Percentiles rank a stretch among this genome's conserved stretches.
Conservation (phyloP, 2,329 filamentous ascomycete species). For the Exserohilum rostratum region DNA sequence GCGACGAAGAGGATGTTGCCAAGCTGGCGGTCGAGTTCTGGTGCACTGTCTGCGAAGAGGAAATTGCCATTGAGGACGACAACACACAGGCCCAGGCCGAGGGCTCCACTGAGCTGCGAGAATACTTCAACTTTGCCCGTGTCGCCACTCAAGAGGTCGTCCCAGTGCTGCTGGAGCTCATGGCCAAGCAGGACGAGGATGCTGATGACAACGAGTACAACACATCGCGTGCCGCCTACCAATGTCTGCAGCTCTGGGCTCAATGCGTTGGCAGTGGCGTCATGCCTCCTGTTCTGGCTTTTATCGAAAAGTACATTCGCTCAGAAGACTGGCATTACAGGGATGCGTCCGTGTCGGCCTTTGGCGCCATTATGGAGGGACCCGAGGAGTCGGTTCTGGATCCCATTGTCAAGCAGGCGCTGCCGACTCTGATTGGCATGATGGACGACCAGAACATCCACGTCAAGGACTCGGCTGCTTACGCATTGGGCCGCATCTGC, state of each 20-base stretch:
- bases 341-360: slow-evolving; percentile 95
- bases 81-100: slow-evolving; percentile 77
- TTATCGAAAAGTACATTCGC: slow-evolving; percentile 90
- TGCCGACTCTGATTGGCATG: slow-evolving; percentile 91
- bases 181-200: slow-evolving; percentile 98
- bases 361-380: slow-evolving; percentile 98
- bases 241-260: slow-evolving; percentile 93
- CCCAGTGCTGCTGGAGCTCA: slow-evolving; percentile 82
- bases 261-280: slow-evolving; percentile 87
- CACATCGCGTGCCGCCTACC: slow-evolving; percentile 90
- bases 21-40: slow-evolving; percentile 99
- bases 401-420: slow-evolving; percentile 92
- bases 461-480: slow-evolving; percentile 94
- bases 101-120: slow-evolving; percentile 80
- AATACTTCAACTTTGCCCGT: slow-evolving; percentile 94
- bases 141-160: slow-evolving; percentile 94
- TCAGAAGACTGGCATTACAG: slow-evolving; percentile 92
- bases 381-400: slow-evolving; percentile 91
- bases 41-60: slow-evolving; percentile 99
- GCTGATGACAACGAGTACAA: slow-evolving; percentile 98
- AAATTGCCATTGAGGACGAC: slow-evolving; percentile 97
- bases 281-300: slow-evolving; percentile 83
- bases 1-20: slow-evolving; percentile 93
- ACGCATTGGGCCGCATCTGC: slow-evolving; percentile 93
- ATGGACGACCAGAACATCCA: slow-evolving; percentile 86